phyloP scores from a whole-genome alignment of 2,329 filamentous ascomycete species.

The Exophiala sp. region DNA sequence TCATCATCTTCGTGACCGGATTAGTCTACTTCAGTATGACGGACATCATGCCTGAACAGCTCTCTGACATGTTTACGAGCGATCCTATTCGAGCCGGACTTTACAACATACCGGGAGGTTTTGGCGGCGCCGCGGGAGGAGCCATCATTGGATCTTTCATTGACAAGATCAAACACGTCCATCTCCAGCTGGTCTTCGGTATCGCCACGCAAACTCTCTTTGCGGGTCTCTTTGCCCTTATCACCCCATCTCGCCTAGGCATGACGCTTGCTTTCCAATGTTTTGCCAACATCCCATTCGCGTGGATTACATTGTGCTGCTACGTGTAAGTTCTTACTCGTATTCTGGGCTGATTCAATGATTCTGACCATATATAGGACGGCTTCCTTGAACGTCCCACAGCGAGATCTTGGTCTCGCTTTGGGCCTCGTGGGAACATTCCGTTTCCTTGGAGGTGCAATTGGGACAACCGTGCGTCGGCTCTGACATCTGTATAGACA shows the following conservation, averaged over 20 bases:
- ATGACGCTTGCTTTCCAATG: neutral
- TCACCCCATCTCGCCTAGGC: neutral
- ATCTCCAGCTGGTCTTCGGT: neutral
- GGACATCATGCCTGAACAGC: constrained; percentile 44
- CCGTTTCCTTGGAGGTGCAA: constrained; percentile 24
- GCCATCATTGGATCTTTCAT: neutral
- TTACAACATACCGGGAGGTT: constrained; percentile 35
- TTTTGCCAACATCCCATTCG: neutral
- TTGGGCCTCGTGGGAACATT: constrained; percentile 23
- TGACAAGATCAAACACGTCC: neutral
- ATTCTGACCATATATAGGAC: too few relatives aligned
- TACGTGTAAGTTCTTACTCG: neutral
- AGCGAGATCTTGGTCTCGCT: constrained; percentile 27
- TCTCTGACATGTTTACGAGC: constrained; percentile 38
- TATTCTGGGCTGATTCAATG: too few relatives aligned
- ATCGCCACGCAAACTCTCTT: neutral
- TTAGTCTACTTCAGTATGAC: constrained; percentile 47
- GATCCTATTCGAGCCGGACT: constrained; percentile 37
- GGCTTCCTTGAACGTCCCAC: constrained; percentile 6
- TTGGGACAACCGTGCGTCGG: constrained; percentile 12
- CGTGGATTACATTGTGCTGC: neutral
- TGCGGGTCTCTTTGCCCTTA: neutral
- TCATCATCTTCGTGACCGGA: constrained; percentile 38
- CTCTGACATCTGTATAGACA: too few relatives aligned
- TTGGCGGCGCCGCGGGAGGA: constrained; percentile 8